Evolutionary conservation across 345 rosid genomes (phyloP).

Genomic region (Litchi chinensis): DNA sequence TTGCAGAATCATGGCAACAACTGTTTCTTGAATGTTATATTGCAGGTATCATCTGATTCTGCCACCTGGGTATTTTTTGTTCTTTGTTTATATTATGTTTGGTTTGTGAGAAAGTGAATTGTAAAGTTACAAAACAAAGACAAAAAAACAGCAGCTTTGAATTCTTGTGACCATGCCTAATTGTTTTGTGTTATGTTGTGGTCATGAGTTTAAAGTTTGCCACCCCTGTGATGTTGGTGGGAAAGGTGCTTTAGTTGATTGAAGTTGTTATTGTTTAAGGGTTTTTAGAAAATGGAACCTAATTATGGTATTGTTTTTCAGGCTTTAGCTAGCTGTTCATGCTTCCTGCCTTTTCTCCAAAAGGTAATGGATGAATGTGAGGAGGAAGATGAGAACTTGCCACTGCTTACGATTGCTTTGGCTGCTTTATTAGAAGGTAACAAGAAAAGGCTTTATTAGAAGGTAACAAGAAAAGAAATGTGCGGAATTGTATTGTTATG

Average conservation of each 20-base stretch:
- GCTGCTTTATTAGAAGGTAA: constrained; percentile 66
- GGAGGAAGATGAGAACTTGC: constrained; percentile 50
- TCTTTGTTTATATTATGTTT: not conserved
- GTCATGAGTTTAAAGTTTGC: too few species aligned
- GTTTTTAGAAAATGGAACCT: not conserved
- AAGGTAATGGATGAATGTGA: constrained; percentile 55
- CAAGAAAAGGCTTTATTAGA: constrained; percentile 40
- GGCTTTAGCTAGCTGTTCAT: constrained; percentile 82
- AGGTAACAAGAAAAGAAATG: constrained; percentile 41
- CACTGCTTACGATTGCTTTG: constrained; percentile 68
- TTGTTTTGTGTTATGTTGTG: too few species aligned
- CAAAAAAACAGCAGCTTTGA: not conserved
- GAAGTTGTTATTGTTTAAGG: not conserved
- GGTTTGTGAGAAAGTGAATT: constrained; percentile 3
- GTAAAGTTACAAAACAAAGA: not conserved
- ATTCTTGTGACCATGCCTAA: too few species aligned
- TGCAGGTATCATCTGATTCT: constrained; percentile 59
- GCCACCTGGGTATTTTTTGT: constrained; percentile 6
- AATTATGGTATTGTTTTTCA: constrained; percentile 26
- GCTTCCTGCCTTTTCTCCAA: constrained; percentile 62
- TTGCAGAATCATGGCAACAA: constrained; percentile 80
- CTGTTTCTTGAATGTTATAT: constrained; percentile 80
- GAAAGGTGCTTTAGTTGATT: not conserved
- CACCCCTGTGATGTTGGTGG: not conserved
- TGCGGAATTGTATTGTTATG: not conserved